These are phyloP conservation scores for Lachnellula occidentalis DNA, from an alignment of 2,329 filamentous ascomycete genomes.

Conservation along the genomic window DNA sequence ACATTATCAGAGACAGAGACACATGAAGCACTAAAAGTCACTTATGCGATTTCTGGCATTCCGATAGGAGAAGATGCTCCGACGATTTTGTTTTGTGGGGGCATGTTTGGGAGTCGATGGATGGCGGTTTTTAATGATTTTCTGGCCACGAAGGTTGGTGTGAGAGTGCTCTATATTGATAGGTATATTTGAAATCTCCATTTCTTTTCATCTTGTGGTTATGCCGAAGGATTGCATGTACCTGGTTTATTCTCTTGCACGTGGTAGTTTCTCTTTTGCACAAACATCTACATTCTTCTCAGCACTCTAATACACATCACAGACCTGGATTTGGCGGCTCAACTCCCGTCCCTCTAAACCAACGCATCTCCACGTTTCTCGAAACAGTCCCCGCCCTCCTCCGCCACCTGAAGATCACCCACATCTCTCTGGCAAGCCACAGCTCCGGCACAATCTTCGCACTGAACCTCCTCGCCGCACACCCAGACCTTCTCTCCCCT, in stretches of 20 bases:
- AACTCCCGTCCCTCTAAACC: slow-evolving; percentile 32
- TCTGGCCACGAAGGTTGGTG: slow-evolving; percentile 28
- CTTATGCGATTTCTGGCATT: slow-evolving; percentile 24
- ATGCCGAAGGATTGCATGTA: neutral
- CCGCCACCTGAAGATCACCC: slow-evolving; percentile 31
- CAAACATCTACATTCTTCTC: neutral
- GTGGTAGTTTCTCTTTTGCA: neutral
- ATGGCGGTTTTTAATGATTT: slow-evolving; percentile 26
- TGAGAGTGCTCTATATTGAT: slow-evolving; percentile 36
- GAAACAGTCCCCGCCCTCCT: slow-evolving; percentile 38
- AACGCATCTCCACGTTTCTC: slow-evolving; percentile 36
- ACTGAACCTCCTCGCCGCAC: slow-evolving; percentile 36
- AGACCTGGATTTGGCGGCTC: slow-evolving; percentile 42
- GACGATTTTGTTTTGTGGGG: slow-evolving; percentile 34
- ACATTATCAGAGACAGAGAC: slow-evolving; percentile 21
- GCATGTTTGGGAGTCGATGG: slow-evolving; percentile 36
- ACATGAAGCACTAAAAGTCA: slow-evolving; percentile 22
- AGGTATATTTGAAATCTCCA: slow-evolving; percentile 27
- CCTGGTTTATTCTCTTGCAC: neutral
- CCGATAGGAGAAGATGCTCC: slow-evolving; percentile 23
- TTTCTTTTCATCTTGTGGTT: neutral
- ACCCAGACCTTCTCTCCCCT: slow-evolving; percentile 31
- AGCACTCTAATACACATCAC: neutral
- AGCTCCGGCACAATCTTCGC: slow-evolving; percentile 38
- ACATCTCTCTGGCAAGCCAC: slow-evolving; percentile 37